These are phyloP conservation scores for Closterium sp. DNA, from an alignment of 139 green algal genomes.

Conservation along the genomic window DNA sequence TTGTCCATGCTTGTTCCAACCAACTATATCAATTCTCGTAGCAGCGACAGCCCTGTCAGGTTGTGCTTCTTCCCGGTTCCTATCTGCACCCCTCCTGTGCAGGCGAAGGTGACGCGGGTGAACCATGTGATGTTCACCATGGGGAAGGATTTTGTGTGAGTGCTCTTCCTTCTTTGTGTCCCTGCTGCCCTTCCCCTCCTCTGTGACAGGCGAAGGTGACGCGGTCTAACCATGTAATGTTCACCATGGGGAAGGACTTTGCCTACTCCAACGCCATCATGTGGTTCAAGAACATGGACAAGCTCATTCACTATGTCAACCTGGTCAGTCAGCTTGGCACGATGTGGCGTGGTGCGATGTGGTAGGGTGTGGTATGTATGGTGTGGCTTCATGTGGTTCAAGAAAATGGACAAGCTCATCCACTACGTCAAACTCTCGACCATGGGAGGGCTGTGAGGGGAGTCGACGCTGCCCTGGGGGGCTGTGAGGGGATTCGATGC, in stretches of 20 bases:
- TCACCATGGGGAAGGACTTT: slow-evolving; percentile 86
- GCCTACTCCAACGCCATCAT: slow-evolving; percentile 65
- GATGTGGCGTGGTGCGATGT: neutral
- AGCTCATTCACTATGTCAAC: slow-evolving; percentile 60
- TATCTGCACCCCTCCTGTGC: neutral
- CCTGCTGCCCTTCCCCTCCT: neutral
- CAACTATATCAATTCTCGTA: neutral
- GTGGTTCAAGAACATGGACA: slow-evolving; percentile 86
- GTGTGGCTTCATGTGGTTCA: neutral
- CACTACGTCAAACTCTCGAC: neutral
- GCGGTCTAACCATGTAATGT: slow-evolving; percentile 71
- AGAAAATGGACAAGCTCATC: neutral
- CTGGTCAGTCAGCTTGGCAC: neutral
- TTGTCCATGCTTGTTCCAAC: neutral
- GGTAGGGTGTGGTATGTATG: neutral
- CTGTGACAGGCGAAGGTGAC: slow-evolving; percentile 41
- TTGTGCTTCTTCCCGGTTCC: neutral
- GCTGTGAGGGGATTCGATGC: no score
- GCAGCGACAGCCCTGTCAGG: neutral
- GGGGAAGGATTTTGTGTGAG: slow-evolving; percentile 84
- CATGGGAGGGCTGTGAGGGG: no score
- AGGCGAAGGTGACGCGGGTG: slow-evolving; percentile 37
- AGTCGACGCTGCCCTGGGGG: no score
- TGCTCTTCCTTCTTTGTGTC: neutral
- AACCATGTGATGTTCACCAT: slow-evolving; percentile 83